phyloP scores from a whole-genome alignment of 495 filamentous ascomycete genomes.

The Daldinia decipiens region DNA sequence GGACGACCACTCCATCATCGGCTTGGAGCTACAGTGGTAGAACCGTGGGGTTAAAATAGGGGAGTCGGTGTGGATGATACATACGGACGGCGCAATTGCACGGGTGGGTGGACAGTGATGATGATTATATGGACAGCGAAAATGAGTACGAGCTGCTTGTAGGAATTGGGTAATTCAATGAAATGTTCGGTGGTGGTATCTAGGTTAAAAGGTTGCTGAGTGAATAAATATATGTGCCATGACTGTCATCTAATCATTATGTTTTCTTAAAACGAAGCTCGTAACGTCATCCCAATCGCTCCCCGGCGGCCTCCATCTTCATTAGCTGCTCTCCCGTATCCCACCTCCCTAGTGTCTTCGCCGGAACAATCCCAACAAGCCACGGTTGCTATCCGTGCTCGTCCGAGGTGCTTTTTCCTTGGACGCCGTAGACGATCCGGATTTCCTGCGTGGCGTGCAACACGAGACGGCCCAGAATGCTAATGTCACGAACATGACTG shows the following conservation, averaged over 20 bases:
- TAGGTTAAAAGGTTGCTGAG: too few species aligned
- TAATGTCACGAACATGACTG: conserved; percentile 66
- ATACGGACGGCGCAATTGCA: too few species aligned
- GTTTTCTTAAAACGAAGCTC: background rate
- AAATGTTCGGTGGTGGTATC: background rate
- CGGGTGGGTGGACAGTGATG: too few species aligned
- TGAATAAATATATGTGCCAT: background rate
- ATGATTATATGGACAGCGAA: background rate
- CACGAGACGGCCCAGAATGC: conserved; percentile 60
- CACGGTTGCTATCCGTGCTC: conserved; percentile 31
- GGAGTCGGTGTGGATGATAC: too few species aligned
- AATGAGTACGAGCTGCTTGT: background rate
- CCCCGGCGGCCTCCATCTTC: background rate
- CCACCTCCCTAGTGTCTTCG: conserved; percentile 14
- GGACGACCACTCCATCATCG: background rate
- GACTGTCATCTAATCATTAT: background rate
- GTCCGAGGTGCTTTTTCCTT: conserved; percentile 19
- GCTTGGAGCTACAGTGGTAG: background rate
- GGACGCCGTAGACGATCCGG: conserved; percentile 51
- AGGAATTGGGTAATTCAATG: background rate
- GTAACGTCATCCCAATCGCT: background rate
- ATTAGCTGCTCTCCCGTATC: background rate
- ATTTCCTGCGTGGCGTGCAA: conserved; percentile 65
- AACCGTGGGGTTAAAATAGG: background rate
- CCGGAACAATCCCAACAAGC: conserved; percentile 29